These are phyloP conservation scores for Penicillium fimorum DNA, from an alignment of 495 filamentous ascomycete genomes.

Conservation along the genomic window DNA sequence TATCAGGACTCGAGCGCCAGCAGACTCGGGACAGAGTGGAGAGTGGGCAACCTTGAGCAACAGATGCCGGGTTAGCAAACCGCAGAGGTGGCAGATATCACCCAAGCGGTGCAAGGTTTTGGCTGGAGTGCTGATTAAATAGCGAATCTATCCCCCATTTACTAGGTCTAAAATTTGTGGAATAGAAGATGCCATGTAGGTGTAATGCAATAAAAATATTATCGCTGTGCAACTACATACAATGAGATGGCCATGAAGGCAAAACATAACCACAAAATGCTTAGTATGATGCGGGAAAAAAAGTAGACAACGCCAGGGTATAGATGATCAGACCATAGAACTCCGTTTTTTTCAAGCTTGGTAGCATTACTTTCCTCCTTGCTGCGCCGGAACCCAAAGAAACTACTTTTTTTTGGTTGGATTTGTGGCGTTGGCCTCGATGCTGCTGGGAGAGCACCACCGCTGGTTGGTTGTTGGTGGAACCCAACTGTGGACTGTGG, in stretches of 20 bases:
- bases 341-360: conserved; percentile 52
- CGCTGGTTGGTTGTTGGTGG: conserved; percentile 18
- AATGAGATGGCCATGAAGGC: neutral
- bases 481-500: conserved; percentile 17
- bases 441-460: conserved; percentile 19
- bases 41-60: neutral
- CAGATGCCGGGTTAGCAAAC: neutral
- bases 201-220: neutral
- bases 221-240: neutral
- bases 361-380: conserved; percentile 31
- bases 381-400: conserved; percentile 45
- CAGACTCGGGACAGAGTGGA: no score
- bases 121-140: neutral
- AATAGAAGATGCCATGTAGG: neutral
- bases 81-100: neutral
- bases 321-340: conserved; percentile 48
- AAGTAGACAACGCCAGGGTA: conserved; percentile 18
- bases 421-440: conserved; percentile 16
- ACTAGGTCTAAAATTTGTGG: neutral
- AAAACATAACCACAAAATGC: conserved; percentile 1
- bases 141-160: neutral
- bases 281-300: neutral
- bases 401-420: conserved; percentile 49
- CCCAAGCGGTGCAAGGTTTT: neutral
- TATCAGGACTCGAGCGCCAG: no score